Evolutionary conservation across 2,329 filamentous ascomycete species (phyloP).

Genomic region (Neonectria coccinea): DNA sequence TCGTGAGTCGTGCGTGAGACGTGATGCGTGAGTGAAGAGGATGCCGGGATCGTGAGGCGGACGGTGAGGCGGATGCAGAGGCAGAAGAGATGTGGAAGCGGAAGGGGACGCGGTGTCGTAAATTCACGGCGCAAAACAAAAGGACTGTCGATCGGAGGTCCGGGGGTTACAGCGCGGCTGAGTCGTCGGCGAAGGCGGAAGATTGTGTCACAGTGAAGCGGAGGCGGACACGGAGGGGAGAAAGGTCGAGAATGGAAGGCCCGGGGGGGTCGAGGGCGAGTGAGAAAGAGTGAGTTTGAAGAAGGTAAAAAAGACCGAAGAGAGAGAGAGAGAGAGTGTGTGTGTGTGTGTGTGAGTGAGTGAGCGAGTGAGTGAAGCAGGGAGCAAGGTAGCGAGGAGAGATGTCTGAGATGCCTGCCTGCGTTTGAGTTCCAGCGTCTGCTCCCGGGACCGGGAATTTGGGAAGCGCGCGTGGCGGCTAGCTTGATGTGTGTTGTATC

Average conservation of each 20-base stretch:
- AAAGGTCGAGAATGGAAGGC: background rate
- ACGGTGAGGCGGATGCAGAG: background rate
- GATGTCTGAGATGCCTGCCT: slow-evolving; percentile 41
- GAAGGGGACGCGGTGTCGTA: background rate
- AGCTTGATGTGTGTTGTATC: slow-evolving; percentile 32
- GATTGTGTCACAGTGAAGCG: slow-evolving; percentile 16
- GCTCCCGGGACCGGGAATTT: slow-evolving; percentile 42
- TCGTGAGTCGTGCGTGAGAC: background rate
- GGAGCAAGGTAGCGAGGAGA: slow-evolving; percentile 27
- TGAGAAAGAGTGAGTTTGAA: background rate
- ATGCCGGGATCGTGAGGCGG: background rate
- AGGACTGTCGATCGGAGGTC: slow-evolving; percentile 20
- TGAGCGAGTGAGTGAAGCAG: no score
- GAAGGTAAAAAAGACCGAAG: background rate
- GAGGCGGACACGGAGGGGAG: slow-evolving; percentile 18
- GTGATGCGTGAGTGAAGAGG: background rate
- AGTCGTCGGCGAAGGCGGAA: background rate
- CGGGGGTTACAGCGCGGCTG: slow-evolving; percentile 4
- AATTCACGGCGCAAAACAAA: slow-evolving; percentile 6
- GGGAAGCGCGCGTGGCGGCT: slow-evolving; percentile 44
- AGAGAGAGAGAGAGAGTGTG: background rate
- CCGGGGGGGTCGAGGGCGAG: slow-evolving; percentile 1
- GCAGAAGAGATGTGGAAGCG: background rate
- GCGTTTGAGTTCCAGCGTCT: slow-evolving; percentile 44
- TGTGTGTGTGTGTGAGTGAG: no score